Evolutionary conservation across 2,329 filamentous ascomycete genomes (phyloP), one percentile per base, ranked within the genome.

Genomic region (Didymella lethalis): DNA sequence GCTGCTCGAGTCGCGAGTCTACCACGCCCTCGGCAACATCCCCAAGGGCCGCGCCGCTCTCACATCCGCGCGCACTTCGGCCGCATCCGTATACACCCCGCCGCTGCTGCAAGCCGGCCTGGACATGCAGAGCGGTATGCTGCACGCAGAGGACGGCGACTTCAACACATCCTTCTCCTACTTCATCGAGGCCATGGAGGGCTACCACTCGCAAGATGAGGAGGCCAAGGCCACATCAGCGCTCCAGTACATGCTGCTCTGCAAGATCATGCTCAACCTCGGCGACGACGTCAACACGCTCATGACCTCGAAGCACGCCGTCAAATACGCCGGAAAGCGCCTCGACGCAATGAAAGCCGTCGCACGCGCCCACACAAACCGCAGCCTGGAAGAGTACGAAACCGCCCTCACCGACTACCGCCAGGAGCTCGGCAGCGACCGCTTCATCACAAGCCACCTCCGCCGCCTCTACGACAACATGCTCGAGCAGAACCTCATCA

Each of bases 331-430:
- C 31, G 93, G 94, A 70, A 92, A 94, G 81, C 95, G 92, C 75
- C 88, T 99, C 64, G 95, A 99, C 80, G 95, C 95, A 59, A 99
- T 99, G 95, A 99, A 99, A 83, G 93, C 96, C 29, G 94, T 99
- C 63, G 95, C 94, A 43, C 90, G 93, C 66, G 95, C 95, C 48
- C 96, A 99, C 82, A 89, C 91, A 60, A 96, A 98, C 82, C 91
- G 95, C 53, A 97, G 92, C 50, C 85, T 99, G 62, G 95, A 98
- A 78, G 93, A 99, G 81, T 99, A 99, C 79, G 96, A 99, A 81
- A 90, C 90, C 67, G 93, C 96, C 2, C 85, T 99, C 36, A 91
- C 91, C 49, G 85, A 91, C 66, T 99, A 96, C 83, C 89, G 93
- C 66, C 94, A 92, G 79, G 93, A 98, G 82, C 88, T 99, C 12